A percentile compares a stretch with the other conserved stretches of the same genome.
phyloP scores from a whole-genome alignment of 495 filamentous ascomycete species.

The Penicillium diatomitis region DNA sequence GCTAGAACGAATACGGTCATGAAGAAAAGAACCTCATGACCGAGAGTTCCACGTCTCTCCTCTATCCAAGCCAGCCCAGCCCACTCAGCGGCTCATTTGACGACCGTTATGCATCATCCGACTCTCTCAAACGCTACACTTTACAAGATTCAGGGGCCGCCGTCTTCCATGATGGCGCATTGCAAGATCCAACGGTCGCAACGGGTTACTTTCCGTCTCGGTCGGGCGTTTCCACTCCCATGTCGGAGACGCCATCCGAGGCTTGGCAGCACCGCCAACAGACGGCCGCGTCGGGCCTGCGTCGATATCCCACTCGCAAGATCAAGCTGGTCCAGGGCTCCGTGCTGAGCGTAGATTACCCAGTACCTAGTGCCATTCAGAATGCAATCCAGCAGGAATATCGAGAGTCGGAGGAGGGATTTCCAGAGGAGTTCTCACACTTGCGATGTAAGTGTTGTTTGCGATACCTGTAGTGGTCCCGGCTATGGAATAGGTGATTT shows the following conservation, averaged over 20 bases:
- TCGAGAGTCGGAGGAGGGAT: slow-evolving; percentile 67
- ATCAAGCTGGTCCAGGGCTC: slow-evolving; percentile 93
- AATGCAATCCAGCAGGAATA: slow-evolving; percentile 95
- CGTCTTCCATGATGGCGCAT: slow-evolving; percentile 36
- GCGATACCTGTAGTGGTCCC: not conserved
- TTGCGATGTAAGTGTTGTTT: slow-evolving; percentile 64
- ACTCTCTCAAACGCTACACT: slow-evolving; percentile 29
- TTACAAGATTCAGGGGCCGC: slow-evolving; percentile 27
- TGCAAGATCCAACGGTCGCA: slow-evolving; percentile 46
- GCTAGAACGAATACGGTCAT: slow-evolving; percentile 18
- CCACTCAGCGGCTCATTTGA: slow-evolving; percentile 57
- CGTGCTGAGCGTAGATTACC: slow-evolving; percentile 94
- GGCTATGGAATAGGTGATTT: no score
- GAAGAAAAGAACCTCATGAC: slow-evolving; percentile 21
- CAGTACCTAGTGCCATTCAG: slow-evolving; percentile 92
- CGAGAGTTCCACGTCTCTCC: slow-evolving; percentile 19
- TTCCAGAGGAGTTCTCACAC: slow-evolving; percentile 82
- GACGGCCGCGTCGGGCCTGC: slow-evolving; percentile 56
- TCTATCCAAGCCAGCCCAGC: slow-evolving; percentile 42
- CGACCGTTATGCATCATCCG: slow-evolving; percentile 59
- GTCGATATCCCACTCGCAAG: slow-evolving; percentile 86
- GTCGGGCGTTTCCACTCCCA: slow-evolving; percentile 13
- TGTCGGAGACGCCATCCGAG: slow-evolving; percentile 44
- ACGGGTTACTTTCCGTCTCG: slow-evolving; percentile 25
- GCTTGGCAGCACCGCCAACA: slow-evolving; percentile 73